Base-by-base conservation (phyloP, 371 early-diverging fungal species). In the Mortierella sp. region DNA sequence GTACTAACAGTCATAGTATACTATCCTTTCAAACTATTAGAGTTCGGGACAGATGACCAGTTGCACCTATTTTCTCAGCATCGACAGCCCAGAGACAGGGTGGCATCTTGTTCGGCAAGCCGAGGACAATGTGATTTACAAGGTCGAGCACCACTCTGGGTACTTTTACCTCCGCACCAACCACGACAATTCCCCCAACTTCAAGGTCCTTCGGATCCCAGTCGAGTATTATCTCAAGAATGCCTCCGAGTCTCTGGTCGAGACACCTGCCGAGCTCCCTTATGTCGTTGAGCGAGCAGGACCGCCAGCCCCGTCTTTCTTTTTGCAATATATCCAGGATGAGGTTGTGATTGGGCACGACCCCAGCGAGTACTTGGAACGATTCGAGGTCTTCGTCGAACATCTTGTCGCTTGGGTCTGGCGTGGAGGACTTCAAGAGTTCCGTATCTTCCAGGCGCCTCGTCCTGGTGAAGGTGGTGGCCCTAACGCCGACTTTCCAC, bases 341-440 rank as follows among this genome's bases (percentile, higher is more conserved):
- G 73, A 73, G 4, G 50, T 67, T 11, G 74, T 87, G 14, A 64
- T 77, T 31, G 77, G 34, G 1, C 79, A 83, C 47, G 64, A 79
- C 14, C 55, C 73, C 1, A 70, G 58, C 8, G 66, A 73, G 64
- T 86, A 70, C 44, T 45, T 90, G 34, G 91, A 90, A 47, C 50
- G 75, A 24, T 74, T 91, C 50, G 90, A 89, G 66, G 70, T 85
- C 37, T 86, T 88, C 61, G 66, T 70, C 19, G 68, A 70, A 29
- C 82, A 88, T 67, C 64, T 91, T 29, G 86, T 89, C 1, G 77
- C 79, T 0, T 91, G 90, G 90, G 58, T 86, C 8, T 85, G 89
- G 76, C 70, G 47, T 11, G 75, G 53, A 61, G 89, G 88, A 5
- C 52, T 86, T 19, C 88, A 88, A 19, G 82, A 77, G 52, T 68